Base-by-base conservation (phyloP, 345 rosid genomes). In the Gynandropsis gynandra region DNA sequence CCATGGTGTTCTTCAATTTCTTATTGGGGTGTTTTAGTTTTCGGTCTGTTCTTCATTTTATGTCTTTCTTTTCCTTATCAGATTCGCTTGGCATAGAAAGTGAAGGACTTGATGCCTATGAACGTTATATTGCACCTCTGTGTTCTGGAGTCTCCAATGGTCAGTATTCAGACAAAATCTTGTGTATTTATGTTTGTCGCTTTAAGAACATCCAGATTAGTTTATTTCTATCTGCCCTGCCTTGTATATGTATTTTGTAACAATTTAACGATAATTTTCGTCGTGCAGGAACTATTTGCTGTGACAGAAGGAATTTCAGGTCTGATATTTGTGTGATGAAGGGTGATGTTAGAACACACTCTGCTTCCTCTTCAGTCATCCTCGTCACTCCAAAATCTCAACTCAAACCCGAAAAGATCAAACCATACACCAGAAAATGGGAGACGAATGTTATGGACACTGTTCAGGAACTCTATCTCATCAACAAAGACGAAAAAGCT, bases 391-490 rank as follows among this genome's bases (percentile, higher is more conserved):
- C 86, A 50, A 15, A 27, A 36, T 14, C 31, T 47, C 15, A 70
- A 66, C 42, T 45, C 72, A 50, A 65, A 10, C 67, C 37, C 0
- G 81, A 81, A 58, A 83, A 73, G 74, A 76, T 83, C 70, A 76
- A 66, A 50, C 96, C 96, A 1, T 87, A 87, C 64, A 87, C 96
- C 0, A 66, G 96, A 21, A 87, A 87, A 75, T 87, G 96, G 96
- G 96, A 87, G 43, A 68, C 69, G 19, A 68, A 72, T 51, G 76
- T 78, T 29, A 87, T 87, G 96, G 72, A 75, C 48, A 78, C 87
- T 16, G 68, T 87, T 34, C 81, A 69, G 49, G 89, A 87, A 62
- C 65, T 87, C 36, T 34, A 63, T 47, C 89, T 87, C 32, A 39
- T 80, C 4, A 40, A 56, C 4, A 80, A 66, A 68, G 65, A 62